Percentiles rank a stretch among this genome's conserved stretches.
Evolutionary conservation across 1,284 basidiomycete species (phyloP).

Genomic region (Rhodotorula mucilaginosa): DNA sequence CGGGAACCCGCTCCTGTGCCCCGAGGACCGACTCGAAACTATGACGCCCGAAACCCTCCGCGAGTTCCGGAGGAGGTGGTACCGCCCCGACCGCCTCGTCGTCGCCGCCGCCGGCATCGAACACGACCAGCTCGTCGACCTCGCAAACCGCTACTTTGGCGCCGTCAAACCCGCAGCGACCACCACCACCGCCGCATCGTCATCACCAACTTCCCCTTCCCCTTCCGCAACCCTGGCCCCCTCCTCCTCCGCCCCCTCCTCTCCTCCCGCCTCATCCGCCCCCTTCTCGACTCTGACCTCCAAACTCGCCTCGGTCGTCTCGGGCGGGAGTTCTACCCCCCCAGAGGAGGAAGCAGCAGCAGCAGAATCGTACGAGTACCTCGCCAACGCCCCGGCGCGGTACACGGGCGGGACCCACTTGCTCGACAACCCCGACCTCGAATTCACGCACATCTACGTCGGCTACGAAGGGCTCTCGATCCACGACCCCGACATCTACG

Average conservation of each 20-base stretch:
- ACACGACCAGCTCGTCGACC: slow-evolving; percentile 81
- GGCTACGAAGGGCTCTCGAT: slow-evolving; percentile 91
- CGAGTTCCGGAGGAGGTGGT: slow-evolving; percentile 76
- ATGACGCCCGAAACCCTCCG: slow-evolving; percentile 68
- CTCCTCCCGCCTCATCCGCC: slow-evolving; percentile 32
- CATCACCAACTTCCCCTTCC: neutral
- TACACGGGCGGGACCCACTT: slow-evolving; percentile 83
- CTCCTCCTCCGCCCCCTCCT: slow-evolving; percentile 43
- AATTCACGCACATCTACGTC: slow-evolving; percentile 91
- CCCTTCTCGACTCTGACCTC: slow-evolving; percentile 45
- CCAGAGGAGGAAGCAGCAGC: slow-evolving; percentile 49
- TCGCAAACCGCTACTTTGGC: slow-evolving; percentile 80
- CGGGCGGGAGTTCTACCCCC: slow-evolving; percentile 56
- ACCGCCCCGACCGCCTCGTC: slow-evolving; percentile 87
- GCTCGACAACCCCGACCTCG: slow-evolving; percentile 61
- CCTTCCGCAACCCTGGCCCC: neutral
- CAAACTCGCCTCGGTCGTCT: slow-evolving; percentile 63
- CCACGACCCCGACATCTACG: slow-evolving; percentile 89
- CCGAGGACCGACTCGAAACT: slow-evolving; percentile 71
- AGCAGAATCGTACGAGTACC: slow-evolving; percentile 46
- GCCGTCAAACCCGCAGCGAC: slow-evolving; percentile 57
- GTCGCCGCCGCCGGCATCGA: slow-evolving; percentile 89
- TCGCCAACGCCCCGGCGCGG: slow-evolving; percentile 57
- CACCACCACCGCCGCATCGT: slow-evolving; percentile 48
- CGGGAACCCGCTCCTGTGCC: slow-evolving; percentile 86